A percentile compares a stretch with the other conserved stretches of the same genome.
Evolutionary conservation across 768 basidiomycete species (phyloP).

Genomic region (Boletus rubescentipes): DNA sequence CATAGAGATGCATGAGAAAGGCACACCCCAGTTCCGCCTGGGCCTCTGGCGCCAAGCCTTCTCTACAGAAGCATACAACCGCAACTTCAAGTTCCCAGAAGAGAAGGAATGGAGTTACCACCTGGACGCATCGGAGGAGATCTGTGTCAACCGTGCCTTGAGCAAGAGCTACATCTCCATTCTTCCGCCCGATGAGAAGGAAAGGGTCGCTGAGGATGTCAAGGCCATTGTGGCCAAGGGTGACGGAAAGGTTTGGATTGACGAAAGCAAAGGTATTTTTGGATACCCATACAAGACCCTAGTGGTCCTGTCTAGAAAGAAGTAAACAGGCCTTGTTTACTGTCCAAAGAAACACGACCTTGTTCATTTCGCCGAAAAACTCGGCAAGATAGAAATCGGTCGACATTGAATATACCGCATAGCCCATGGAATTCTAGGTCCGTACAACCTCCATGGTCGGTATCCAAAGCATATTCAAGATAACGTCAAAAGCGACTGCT

Average conservation of each 20-base stretch:
- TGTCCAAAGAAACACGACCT: neutral
- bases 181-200: constrained; percentile 56
- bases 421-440: too few relatives aligned
- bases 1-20: constrained; percentile 66
- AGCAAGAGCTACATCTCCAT: constrained; percentile 87
- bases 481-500: neutral
- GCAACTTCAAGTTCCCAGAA: constrained; percentile 56
- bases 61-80: constrained; percentile 56
- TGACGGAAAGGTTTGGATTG: constrained; percentile 71
- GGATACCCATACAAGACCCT: constrained; percentile 77
- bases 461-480: too few relatives aligned
- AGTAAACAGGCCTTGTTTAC: constrained; percentile 20
- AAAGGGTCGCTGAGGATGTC: constrained; percentile 49
- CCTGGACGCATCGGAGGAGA: constrained; percentile 52
- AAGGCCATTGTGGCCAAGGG: constrained; percentile 55
- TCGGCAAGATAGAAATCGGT: neutral
- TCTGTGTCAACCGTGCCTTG: constrained; percentile 61
- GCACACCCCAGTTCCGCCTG: constrained; percentile 81
- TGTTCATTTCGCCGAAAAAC: neutral
- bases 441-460: neutral
- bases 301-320: constrained; percentile 52
- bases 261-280: constrained; percentile 70
- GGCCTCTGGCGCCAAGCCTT: constrained; percentile 74
- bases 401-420: too few relatives aligned
- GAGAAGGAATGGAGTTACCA: constrained; percentile 56